Base-by-base conservation (phyloP, 2,329 filamentous ascomycete species). In the Reticulascus tulasneorum region DNA sequence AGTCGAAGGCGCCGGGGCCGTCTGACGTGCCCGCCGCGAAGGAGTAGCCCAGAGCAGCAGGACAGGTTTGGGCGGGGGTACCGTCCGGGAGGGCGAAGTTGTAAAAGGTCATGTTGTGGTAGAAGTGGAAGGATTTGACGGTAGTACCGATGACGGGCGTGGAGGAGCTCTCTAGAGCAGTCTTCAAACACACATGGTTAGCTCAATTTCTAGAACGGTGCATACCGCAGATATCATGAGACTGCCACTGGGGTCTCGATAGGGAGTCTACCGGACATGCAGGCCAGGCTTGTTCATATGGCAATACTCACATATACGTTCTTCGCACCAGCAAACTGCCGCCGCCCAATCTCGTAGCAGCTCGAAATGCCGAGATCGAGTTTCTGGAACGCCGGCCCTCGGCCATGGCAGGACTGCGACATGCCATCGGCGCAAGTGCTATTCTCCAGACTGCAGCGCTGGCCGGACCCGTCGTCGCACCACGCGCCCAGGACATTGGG, bases 11-110 rank as follows among this genome's bases (percentile, higher is more conserved):
- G 3, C 90, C 90, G 0, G 90, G 89, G 1, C 90, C 86, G 51
- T 96, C 90, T 0, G 86, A 86, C 0, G 90, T 96, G 15, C 90
- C 90, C 4, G 85, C 90, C 1, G 89, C 89, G 53, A 96, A 96
- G 1, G 85, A 87, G 55, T 91, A 91, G 4, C 90, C 90, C 36
- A 96, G 66, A 1, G 88, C 88, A 1, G 88, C 89, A 12, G 88
- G 82, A 51, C 90, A 95, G 0, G 89, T 94, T 24, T 68, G 71
- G 15, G 82, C 84, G 30, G 67, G 63, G 2, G 78, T 81, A 34
- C 84, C 84, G 51, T 94, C 89, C 4, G 78, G 72, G 6, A 90
- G 75, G 9, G 67, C 65, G 54, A 95, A 93, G 1, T 69, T 72
- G 56, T 82, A 91, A 47, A 77, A 77, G 17, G 77, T 75, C 66